Evolutionary conservation across 768 basidiomycete species (phyloP).

Genomic region (Rhizopogon sp.): DNA sequence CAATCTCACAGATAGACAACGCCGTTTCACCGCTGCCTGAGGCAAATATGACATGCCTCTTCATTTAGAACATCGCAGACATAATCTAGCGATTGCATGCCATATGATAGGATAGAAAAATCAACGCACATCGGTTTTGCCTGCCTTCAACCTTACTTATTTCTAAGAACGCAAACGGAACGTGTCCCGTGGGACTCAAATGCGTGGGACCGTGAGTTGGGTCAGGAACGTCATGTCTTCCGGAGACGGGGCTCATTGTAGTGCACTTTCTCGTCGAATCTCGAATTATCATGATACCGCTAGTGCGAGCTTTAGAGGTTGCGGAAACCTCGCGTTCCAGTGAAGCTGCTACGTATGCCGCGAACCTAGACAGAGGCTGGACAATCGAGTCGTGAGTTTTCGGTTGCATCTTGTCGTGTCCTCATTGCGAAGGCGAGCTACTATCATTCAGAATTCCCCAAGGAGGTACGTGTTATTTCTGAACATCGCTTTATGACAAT

Average conservation of each 20-base stretch:
- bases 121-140: too few species aligned
- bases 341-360: background rate
- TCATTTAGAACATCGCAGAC: background rate
- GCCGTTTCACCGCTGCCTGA: background rate
- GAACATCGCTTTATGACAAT: background rate
- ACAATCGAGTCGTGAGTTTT: slow-evolving; percentile 36
- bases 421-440: background rate
- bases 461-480: slow-evolving; percentile 34
- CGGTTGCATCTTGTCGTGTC: background rate
- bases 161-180: too few species aligned
- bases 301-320: background rate
- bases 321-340: background rate
- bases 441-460: slow-evolving; percentile 39
- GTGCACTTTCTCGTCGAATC: too few species aligned
- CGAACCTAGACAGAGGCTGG: slow-evolving; percentile 42
- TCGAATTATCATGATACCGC: background rate
- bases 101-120: background rate
- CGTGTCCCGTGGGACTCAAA: too few species aligned
- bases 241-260: too few species aligned
- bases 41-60: background rate
- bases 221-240: too few species aligned
- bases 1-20: background rate
- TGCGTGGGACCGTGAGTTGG: too few species aligned
- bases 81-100: background rate
- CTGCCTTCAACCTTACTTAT: too few species aligned